phyloP scores from a whole-genome alignment of 2,329 filamentous ascomycete genomes.

The Fusarium xyrophilum region DNA sequence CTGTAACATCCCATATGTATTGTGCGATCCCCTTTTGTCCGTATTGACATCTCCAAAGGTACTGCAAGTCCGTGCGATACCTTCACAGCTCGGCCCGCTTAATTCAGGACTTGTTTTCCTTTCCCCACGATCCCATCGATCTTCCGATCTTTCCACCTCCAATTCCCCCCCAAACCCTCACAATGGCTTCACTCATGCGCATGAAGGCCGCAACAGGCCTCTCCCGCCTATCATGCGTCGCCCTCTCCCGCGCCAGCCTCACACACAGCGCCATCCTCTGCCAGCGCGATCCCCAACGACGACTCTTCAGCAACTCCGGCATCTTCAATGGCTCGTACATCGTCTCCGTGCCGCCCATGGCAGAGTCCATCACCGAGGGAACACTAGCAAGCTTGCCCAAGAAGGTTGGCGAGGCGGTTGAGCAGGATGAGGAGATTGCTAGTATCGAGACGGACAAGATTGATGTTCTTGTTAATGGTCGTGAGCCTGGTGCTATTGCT shows the following conservation, averaged over 20 bases:
- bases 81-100: slow-evolving; percentile 32
- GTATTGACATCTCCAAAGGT: slow-evolving; percentile 5
- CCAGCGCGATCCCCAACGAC: slow-evolving; percentile 36
- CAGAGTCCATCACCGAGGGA: slow-evolving; percentile 46
- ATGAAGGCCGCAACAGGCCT: slow-evolving; percentile 35
- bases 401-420: slow-evolving; percentile 43
- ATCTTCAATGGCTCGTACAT: slow-evolving; percentile 35
- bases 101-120: slow-evolving; percentile 26
- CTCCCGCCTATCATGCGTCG: slow-evolving; percentile 26
- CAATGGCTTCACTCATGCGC: slow-evolving; percentile 37
- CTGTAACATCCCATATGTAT: neutral
- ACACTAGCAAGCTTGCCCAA: slow-evolving; percentile 40
- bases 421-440: slow-evolving; percentile 44
- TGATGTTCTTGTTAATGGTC: slow-evolving; percentile 43
- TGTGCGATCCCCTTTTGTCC: neutral
- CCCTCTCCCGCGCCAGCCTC: slow-evolving; percentile 20
- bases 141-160: neutral
- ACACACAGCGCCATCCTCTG: slow-evolving; percentile 34
- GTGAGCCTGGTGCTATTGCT: slow-evolving; percentile 37
- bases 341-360: slow-evolving; percentile 44
- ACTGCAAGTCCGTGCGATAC: slow-evolving; percentile 33
- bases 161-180: neutral
- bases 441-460: slow-evolving; percentile 48
- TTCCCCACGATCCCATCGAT: slow-evolving; percentile 10
- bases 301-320: slow-evolving; percentile 33